Percentiles rank a stretch among this genome's conserved stretches.
phyloP scores from a whole-genome alignment of 179 eudicot genomes.

The Spergularia azorica region DNA sequence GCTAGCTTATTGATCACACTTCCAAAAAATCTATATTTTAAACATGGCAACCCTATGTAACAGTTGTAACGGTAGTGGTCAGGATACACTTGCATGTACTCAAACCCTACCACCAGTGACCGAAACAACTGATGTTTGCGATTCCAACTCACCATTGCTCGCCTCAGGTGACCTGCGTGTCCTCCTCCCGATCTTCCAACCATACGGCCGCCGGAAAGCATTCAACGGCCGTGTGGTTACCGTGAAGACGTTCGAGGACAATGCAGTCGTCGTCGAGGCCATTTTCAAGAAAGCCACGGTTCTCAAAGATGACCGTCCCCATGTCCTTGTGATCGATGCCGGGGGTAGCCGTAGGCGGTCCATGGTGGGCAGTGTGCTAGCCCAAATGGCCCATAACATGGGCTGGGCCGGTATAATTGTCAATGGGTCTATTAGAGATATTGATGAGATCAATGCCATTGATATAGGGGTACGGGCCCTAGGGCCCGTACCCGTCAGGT shows the following conservation, averaged over 20 bases:
- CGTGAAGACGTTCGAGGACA: conserved; percentile 28
- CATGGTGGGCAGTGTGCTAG: conserved; percentile 14
- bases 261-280: conserved; percentile 4
- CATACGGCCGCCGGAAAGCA: conserved; percentile 16
- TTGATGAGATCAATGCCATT: conserved; percentile 12
- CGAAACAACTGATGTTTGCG: conserved; percentile 27
- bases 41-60: neutral
- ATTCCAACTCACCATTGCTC: conserved; percentile 26
- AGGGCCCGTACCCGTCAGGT: conserved; percentile 22
- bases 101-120: neutral
- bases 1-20: too few species aligned
- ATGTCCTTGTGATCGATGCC: conserved; percentile 18
- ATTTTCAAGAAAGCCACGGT: neutral
- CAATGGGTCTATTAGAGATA: conserved; percentile 25
- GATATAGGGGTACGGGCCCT: conserved; percentile 29
- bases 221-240: conserved; percentile 26
- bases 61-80: neutral
- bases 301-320: neutral
- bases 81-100: neutral
- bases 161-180: conserved; percentile 15
- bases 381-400: conserved; percentile 16
- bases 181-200: conserved; percentile 11
- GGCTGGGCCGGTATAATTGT: conserved; percentile 26
- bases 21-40: neutral
- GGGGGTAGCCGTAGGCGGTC: conserved; percentile 17